Percentiles rank a stretch among this genome's conserved stretches.
phyloP scores from a whole-genome alignment of 495 filamentous ascomycete species.

The Thozetella sp. region DNA sequence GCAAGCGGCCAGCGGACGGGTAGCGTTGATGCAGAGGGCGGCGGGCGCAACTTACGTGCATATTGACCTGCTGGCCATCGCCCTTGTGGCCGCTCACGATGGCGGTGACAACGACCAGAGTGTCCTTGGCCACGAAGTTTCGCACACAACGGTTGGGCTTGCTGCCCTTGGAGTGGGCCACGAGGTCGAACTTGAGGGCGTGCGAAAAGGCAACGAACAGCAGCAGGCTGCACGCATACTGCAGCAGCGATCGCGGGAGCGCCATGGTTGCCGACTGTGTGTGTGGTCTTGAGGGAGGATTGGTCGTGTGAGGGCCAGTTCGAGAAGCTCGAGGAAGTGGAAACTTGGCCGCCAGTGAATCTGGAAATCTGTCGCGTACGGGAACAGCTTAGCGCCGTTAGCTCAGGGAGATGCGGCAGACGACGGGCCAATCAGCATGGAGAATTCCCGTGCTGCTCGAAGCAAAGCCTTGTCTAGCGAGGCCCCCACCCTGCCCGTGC shows the following conservation, averaged over 20 bases:
- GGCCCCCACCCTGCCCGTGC: neutral
- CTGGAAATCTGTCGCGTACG: constrained; percentile 33
- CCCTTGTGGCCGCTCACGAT: constrained; percentile 82
- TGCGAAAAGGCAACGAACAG: constrained; percentile 62
- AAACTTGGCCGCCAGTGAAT: neutral
- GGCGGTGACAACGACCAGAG: constrained; percentile 97
- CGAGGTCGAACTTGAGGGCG: constrained; percentile 92
- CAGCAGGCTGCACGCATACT: constrained; percentile 44
- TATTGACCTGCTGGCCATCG: constrained; percentile 92
- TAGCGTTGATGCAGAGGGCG: neutral
- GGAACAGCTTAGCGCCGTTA: constrained; percentile 7
- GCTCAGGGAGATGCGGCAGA: neutral
- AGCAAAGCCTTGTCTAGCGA: neutral
- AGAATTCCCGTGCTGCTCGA: neutral
- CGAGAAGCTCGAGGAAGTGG: neutral
- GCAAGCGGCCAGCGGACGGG: neutral
- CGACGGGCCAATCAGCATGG: neutral
- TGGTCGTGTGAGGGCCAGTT: neutral
- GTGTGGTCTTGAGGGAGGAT: neutral
- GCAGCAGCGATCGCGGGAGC: constrained; percentile 39
- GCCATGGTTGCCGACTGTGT: constrained; percentile 24
- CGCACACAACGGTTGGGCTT: constrained; percentile 84
- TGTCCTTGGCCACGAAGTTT: constrained; percentile 93
- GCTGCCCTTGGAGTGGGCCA: constrained; percentile 64
- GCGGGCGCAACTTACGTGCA: constrained; percentile 72